phyloP scores from a whole-genome alignment of 1,284 basidiomycete species.

The Ganoderma meredithae region DNA sequence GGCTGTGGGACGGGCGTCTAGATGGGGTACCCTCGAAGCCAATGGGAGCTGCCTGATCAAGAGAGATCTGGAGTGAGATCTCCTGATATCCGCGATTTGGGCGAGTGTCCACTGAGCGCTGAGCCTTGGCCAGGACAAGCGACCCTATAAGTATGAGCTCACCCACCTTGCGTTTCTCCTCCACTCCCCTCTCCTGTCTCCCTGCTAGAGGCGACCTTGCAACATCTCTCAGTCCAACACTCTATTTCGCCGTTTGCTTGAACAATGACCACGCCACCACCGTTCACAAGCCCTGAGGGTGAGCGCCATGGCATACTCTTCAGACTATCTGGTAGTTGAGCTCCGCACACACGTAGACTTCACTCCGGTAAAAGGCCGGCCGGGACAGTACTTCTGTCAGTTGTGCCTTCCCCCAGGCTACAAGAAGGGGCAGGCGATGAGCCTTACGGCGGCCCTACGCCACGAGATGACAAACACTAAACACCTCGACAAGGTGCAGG shows the following conservation, averaged over 20 bases:
- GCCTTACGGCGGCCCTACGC: conserved; percentile 19
- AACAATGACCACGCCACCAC: neutral
- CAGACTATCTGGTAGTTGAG: neutral
- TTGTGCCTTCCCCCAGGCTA: conserved; percentile 27
- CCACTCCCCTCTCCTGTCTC: neutral
- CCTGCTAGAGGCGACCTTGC: neutral
- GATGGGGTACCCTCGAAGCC: conserved; percentile 21
- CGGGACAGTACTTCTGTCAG: conserved; percentile 29
- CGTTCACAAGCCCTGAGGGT: conserved; percentile 6
- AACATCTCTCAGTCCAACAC: too few relatives aligned
- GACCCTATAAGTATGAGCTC: conserved; percentile 21
- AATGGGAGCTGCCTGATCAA: conserved; percentile 28
- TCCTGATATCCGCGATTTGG: conserved; percentile 19
- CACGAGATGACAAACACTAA: conserved; percentile 29
- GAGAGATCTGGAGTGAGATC: conserved; percentile 25
- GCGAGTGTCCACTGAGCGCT: conserved; percentile 10
- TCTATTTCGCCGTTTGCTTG: too few relatives aligned
- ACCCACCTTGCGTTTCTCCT: neutral
- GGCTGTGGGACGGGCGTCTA: conserved; percentile 25
- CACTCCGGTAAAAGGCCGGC: conserved; percentile 19
- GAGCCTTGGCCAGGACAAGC: conserved; percentile 8
- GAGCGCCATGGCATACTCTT: neutral
- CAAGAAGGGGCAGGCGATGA: conserved; percentile 30
- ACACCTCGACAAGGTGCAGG: conserved; percentile 27
- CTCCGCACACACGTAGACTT: conserved; percentile 28